Percentiles rank a stretch among this genome's conserved stretches.
Evolutionary conservation across 2,329 filamentous ascomycete species (phyloP).

Genomic region (Ascochyta pisi): DNA sequence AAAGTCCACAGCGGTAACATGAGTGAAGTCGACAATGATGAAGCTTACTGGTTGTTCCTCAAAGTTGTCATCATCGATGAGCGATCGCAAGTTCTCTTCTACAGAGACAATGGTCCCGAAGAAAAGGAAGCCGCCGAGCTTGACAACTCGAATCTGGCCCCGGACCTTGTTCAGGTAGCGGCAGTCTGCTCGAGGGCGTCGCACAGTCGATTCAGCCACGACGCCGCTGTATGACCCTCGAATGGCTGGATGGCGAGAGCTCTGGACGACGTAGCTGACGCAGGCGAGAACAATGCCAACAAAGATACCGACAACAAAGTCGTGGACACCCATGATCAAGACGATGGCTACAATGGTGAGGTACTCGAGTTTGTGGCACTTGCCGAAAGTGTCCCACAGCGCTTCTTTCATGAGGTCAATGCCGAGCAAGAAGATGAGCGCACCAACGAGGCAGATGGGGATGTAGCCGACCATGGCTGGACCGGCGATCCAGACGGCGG

Average conservation of each 20-base stretch:
- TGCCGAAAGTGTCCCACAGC: conserved; percentile 85
- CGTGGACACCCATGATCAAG: conserved; percentile 93
- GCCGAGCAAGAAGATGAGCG: conserved; percentile 91
- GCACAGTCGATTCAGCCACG: conserved; percentile 88
- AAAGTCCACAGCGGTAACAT: conserved; percentile 93
- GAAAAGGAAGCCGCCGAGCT: conserved; percentile 94
- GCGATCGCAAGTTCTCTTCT: conserved; percentile 81
- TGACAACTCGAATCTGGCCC: conserved; percentile 87
- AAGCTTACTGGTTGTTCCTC: conserved; percentile 81
- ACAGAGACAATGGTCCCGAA: conserved; percentile 97
- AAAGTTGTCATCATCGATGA: conserved; percentile 86
- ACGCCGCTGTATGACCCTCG: conserved; percentile 89
- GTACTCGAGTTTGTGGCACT: conserved; percentile 86
- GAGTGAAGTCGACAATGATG: conserved; percentile 84
- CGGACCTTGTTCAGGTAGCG: conserved; percentile 86
- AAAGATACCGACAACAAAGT: conserved; percentile 94
- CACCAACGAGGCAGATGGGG: conserved; percentile 95
- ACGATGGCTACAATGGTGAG: conserved; percentile 88
- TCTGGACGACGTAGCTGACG: conserved; percentile 88
- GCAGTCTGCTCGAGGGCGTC: conserved; percentile 87
- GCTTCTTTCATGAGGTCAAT: conserved; percentile 92
- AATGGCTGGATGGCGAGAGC: conserved; percentile 86
- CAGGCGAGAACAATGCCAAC: conserved; percentile 92
- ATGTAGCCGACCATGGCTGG: conserved; percentile 92
- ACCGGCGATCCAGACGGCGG: conserved; percentile 82